Base-by-base conservation (phyloP, 495 filamentous ascomycete species). In the Aspergillus sclerotiicarbonarius region DNA sequence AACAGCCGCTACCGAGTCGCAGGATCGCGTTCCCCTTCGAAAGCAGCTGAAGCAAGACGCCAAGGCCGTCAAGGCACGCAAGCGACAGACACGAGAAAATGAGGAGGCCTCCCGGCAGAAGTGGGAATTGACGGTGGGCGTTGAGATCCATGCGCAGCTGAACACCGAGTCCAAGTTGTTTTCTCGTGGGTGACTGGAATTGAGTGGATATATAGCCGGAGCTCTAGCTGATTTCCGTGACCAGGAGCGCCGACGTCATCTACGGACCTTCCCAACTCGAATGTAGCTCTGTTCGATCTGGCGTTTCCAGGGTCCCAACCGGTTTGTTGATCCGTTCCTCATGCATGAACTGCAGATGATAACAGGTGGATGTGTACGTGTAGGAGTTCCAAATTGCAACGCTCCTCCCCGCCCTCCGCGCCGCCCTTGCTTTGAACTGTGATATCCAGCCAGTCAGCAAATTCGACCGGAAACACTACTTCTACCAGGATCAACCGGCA, bases 401-500 rank as follows among this genome's bases (percentile, higher is more conserved):
- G 0, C 76, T 98, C 20, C 80, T 99, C 15, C 95, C 94, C 35
- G 94, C 94, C 29, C 68, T 99, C 21, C 86, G 94, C 53, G 92
- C 94, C 32, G 93, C 92, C 2, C 69, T 97, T 13, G 92, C 92
- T 2, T 77, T 99, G 32, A 82, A 85, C 46, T 98, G 94, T 72
- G 69, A 85, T 0, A 83, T 97, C 49, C 85, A 92, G 66, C 79
- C 71, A 2, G 79, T 80, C 47, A 95, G 90, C 66, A 81, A 81
- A 32, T 99, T 95, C 71, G 94, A 99, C 72, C 82, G 94, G 50
- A 99, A 99, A 69, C 94, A 99, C 66, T 99, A 99, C 69, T 97
- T 97, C 73, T 95, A 97, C 74, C 93, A 92, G 81, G 94, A 99
- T 71, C 94, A 99, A 68, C 94, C 95, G 7, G 79, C 87, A 0